Base-by-base conservation (phyloP, 2,329 filamentous ascomycete species). In the Fusarium compactum region DNA sequence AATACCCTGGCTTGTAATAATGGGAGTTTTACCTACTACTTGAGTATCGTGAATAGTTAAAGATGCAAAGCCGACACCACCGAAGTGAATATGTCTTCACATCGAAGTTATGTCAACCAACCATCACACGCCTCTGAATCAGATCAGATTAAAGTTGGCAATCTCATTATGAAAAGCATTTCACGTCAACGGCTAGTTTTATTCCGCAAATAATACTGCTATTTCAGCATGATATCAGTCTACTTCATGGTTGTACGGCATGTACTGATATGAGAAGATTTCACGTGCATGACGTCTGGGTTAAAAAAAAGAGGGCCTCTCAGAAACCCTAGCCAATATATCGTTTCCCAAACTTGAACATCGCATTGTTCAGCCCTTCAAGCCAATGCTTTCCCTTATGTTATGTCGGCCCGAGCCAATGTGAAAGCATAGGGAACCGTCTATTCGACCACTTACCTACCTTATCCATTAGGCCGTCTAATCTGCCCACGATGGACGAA, bases 231-330 rank as follows among this genome's bases (percentile, higher is more conserved):
- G 25, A 29, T 15, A 16, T 29, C 20, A 10, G 3, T 18, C 22
- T 27, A 14, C 8, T 14, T n/a, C 11, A 7, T 43, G 16, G 12
- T 8, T n/a, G 29, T 22, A 32, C 9, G 11, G 25, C n/a, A 10
- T 9, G 6, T 25, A 25, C 22, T 4, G 15, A 47, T 41, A 14
- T 48, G 14, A 12, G 34, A n/a, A n/a, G 34, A 38, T n/a, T 67
- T 52, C 68, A 70, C 68, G 68, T 71, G 68, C 64, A 61, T 57
- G 43, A 25, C 20, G n/a, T 34, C 32, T 25, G 15, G 34, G 18
- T 38, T 44, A 10, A 34, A 41, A 55, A 69, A 71, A 71, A 71
- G 60, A 71, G 69, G 69, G 52, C 45, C 65, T 34, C n/a, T 7
- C 34, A 47, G 25, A 34, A 52, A 43, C 34, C 50, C 50, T 53